Conservation (phyloP, 2,329 filamentous ascomycete species). For the Harringtonia aguacate region DNA sequence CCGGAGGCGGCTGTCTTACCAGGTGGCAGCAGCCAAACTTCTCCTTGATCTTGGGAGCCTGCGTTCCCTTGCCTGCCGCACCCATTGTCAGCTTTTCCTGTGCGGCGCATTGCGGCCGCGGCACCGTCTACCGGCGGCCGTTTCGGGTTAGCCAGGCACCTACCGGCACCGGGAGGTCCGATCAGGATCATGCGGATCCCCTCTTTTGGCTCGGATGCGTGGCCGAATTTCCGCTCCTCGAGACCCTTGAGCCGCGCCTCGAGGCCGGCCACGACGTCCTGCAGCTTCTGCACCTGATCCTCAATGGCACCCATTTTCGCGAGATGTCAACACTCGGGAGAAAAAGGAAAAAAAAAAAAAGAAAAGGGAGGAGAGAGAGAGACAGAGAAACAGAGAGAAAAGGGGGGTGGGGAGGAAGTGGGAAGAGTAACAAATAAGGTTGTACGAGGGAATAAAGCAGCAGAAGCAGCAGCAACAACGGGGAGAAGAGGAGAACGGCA, state of each 20-base stretch:
- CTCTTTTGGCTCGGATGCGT: constrained; percentile 34
- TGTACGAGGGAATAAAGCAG: neutral
- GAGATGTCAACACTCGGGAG: neutral
- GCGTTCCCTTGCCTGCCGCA: constrained; percentile 83
- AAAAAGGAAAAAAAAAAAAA: neutral
- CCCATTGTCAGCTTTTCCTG: constrained; percentile 2
- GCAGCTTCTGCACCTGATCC: constrained; percentile 75
- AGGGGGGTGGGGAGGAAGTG: neutral
- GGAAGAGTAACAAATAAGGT: constrained; percentile 1
- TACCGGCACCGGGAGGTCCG: constrained; percentile 94
- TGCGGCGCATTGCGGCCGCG: too few species aligned
- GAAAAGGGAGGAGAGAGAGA: neutral
- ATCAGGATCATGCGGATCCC: constrained; percentile 95
- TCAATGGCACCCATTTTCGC: constrained; percentile 76
- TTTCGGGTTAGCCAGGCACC: too few species aligned
- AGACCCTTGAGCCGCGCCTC: constrained; percentile 80
- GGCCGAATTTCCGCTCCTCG: constrained; percentile 59
- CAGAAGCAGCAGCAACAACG: constrained; percentile 1
- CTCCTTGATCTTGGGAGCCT: constrained; percentile 96
- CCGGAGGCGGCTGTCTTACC: constrained; percentile 42
- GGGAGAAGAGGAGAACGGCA: too few species aligned
- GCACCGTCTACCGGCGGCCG: too few species aligned
- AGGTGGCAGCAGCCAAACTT: constrained; percentile 96
- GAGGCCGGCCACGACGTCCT: constrained; percentile 72
- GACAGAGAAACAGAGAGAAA: neutral